Conservation (phyloP, 1,284 basidiomycete genomes). For the Ceratobasidium sp. region DNA sequence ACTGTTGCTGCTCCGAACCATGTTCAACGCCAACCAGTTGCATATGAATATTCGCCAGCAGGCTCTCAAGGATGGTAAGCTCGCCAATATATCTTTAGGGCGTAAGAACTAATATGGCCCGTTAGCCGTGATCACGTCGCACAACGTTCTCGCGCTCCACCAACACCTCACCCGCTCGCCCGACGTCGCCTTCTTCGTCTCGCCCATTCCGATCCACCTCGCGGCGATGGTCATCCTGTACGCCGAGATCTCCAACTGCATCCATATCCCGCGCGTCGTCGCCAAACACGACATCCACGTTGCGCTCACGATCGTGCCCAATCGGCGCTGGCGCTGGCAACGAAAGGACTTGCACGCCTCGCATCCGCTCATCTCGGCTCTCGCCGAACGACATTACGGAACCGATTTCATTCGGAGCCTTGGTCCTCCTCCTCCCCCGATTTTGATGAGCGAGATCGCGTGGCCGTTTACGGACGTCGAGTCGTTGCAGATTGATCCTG, state of each 20-base stretch:
- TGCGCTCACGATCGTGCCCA: conserved; percentile 83
- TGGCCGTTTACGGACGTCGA: conserved; percentile 34
- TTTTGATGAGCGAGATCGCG: conserved; percentile 36
- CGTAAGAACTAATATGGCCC: conserved; percentile 15
- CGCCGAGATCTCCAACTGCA: conserved; percentile 80
- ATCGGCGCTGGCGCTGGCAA: conserved; percentile 88
- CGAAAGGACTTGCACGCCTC: conserved; percentile 77
- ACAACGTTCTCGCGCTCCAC: conserved; percentile 84
- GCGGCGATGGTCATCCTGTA: conserved; percentile 87
- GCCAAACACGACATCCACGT: conserved; percentile 83
- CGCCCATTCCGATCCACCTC: conserved; percentile 83
- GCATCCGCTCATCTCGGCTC: conserved; percentile 80
- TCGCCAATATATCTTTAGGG: conserved; percentile 3
- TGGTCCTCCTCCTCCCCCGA: conserved; percentile 12
- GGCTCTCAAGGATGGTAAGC: conserved; percentile 77
- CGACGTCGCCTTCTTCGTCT: conserved; percentile 84
- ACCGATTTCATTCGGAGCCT: conserved; percentile 21
- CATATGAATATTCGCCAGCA: conserved; percentile 68
- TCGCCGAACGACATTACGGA: conserved; percentile 63
- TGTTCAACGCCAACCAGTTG: conserved; percentile 78
- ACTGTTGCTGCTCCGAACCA: conserved; percentile 74
- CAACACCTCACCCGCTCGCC: conserved; percentile 81
- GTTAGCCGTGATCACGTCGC: conserved; percentile 81
- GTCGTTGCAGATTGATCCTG: conserved; percentile 25
- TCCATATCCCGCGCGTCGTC: conserved; percentile 67